Evolutionary conservation across 2,329 filamentous ascomycete genomes (phyloP).

Genomic region (Fusarium secorum): DNA sequence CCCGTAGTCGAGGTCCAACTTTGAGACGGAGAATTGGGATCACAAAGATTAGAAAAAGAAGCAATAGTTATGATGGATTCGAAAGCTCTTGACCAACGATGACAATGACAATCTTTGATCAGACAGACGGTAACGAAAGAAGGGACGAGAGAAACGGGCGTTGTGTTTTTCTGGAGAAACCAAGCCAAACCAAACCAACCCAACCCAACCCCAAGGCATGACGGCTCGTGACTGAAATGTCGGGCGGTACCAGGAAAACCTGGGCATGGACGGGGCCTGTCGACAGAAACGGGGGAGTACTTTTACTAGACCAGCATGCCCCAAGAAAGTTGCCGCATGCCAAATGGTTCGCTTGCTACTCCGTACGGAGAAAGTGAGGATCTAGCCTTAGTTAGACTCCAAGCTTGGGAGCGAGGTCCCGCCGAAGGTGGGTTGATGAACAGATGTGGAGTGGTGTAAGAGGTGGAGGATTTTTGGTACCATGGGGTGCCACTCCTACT

Average conservation of each 20-base stretch:
- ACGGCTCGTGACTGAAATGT: slow-evolving; percentile 39
- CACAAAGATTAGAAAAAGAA: not conserved
- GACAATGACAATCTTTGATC: not conserved
- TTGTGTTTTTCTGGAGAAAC: slow-evolving; percentile 38
- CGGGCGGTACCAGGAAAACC: slow-evolving; percentile 21
- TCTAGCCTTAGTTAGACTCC: slow-evolving; percentile 38
- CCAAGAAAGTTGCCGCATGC: slow-evolving; percentile 37
- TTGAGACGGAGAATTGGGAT: not conserved
- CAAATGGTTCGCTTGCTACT: slow-evolving; percentile 43
- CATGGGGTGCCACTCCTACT: slow-evolving; percentile 33
- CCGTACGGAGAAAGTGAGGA: slow-evolving; percentile 36
- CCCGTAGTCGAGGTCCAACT: not conserved
- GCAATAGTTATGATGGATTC: not conserved
- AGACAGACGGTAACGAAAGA: slow-evolving; percentile 17
- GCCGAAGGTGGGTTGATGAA: slow-evolving; percentile 43
- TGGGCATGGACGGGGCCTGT: slow-evolving; percentile 17
- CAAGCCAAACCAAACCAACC: not conserved
- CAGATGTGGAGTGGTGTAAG: slow-evolving; percentile 42
- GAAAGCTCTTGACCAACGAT: slow-evolving; percentile 4
- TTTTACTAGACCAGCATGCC: slow-evolving; percentile 31
- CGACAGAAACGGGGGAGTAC: slow-evolving; percentile 29
- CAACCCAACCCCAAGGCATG: slow-evolving; percentile 5
- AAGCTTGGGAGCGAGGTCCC: slow-evolving; percentile 42
- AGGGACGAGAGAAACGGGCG: slow-evolving; percentile 27
- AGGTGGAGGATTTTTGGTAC: slow-evolving; percentile 38